Percentiles rank a stretch among this genome's conserved stretches.
Conservation (phyloP, 345 rosid genomes). For the Alliaria petiolata region DNA sequence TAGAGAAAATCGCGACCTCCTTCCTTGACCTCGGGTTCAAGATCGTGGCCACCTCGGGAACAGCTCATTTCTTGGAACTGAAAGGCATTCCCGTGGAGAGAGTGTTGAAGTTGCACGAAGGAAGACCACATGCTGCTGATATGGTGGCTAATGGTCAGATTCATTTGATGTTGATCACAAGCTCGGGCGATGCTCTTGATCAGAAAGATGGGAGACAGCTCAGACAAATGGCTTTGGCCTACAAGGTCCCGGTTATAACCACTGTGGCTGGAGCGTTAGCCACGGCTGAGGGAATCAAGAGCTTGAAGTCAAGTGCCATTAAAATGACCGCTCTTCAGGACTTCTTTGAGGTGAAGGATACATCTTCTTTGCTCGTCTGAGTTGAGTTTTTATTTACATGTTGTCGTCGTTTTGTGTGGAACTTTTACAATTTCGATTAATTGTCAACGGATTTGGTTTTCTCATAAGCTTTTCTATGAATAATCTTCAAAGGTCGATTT, state of each 20-base stretch:
- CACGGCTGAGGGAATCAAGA: conserved; percentile 79
- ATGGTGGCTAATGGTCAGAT: conserved; percentile 89
- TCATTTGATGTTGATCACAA: conserved; percentile 88
- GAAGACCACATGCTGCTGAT: conserved; percentile 94
- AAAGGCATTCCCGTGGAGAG: conserved; percentile 68
- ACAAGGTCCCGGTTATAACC: conserved; percentile 87
- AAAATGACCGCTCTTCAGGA: conserved; percentile 87
- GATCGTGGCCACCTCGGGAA: conserved; percentile 84
- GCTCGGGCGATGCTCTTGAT: conserved; percentile 82
- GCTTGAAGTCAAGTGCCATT: conserved; percentile 58
- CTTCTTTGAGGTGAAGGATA: conserved; percentile 48
- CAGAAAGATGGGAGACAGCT: conserved; percentile 81
- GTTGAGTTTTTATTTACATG: neutral
- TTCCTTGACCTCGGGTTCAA: conserved; percentile 73
- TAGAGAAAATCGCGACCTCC: conserved; percentile 68
- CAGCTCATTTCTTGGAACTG: conserved; percentile 77
- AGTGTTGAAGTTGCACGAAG: conserved; percentile 93
- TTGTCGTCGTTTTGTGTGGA: conserved; percentile 10
- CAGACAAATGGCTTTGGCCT: conserved; percentile 92
- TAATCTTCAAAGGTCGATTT: conserved; percentile 3
- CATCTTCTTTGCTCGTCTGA: conserved; percentile 26
- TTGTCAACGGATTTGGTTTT: conserved; percentile 14
- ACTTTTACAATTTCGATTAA: neutral
- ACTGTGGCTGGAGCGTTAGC: conserved; percentile 94
- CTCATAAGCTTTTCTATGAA: conserved; percentile 17